Evolutionary conservation across 176 grass and related monocot genomes (phyloP).

Genomic region (Eleusine coracana): DNA sequence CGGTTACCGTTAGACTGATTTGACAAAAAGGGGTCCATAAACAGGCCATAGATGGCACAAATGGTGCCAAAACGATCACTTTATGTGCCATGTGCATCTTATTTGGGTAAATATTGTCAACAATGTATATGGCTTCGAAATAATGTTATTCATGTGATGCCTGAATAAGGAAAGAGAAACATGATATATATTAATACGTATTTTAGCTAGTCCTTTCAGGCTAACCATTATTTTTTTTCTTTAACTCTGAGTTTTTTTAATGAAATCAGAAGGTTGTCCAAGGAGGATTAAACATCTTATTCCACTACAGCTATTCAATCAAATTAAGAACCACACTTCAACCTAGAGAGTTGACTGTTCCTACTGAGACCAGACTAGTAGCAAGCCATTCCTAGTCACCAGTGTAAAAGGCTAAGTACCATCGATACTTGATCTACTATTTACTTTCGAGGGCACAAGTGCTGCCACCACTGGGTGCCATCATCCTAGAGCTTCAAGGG

Average conservation of each 20-base stretch:
- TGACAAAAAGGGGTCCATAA: neutral
- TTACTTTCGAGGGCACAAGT: neutral
- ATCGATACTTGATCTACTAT: neutral
- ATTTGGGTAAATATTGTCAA: neutral
- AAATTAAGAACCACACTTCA: neutral
- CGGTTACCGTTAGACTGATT: neutral
- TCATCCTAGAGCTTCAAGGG: neutral
- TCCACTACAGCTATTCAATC: neutral
- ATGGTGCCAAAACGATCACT: neutral
- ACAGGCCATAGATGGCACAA: neutral
- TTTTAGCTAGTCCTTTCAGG: neutral
- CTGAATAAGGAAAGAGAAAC: neutral
- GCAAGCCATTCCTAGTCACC: neutral
- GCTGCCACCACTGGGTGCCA: neutral
- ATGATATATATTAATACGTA: neutral
- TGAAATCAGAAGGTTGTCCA: neutral
- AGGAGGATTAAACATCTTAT: neutral
- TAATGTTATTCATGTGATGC: neutral
- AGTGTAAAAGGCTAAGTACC: neutral
- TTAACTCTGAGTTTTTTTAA: neutral
- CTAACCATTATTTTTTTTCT: neutral
- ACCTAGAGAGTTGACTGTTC: too few species aligned
- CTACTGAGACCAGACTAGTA: neutral
- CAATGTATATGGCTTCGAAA: neutral
- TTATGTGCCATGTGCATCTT: neutral